These are phyloP conservation scores for Fusarium equiseti DNA, from an alignment of 2,329 filamentous ascomycete genomes.

Conservation along the genomic window DNA sequence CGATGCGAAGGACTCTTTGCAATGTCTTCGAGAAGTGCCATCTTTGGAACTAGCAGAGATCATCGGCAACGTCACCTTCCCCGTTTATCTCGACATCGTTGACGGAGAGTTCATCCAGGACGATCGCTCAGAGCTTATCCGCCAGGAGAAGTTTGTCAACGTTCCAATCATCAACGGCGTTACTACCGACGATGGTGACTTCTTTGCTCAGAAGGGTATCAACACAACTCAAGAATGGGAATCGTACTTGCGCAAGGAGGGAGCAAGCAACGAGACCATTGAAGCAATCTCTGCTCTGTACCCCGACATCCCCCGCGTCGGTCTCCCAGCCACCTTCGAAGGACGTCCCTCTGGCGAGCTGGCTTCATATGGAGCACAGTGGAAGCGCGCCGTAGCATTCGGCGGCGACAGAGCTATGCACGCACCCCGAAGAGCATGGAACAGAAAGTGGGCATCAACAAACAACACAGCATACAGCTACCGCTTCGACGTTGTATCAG, in stretches of 20 bases:
- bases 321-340: conserved; percentile 12
- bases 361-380: conserved; percentile 25
- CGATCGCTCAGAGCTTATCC: conserved; percentile 20
- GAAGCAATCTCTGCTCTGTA: conserved; percentile 20
- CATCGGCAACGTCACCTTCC: conserved; percentile 24
- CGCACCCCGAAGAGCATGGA: conserved; percentile 26
- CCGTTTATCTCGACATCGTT: conserved; percentile 27
- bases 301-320: conserved; percentile 22
- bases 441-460: conserved; percentile 4
- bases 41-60: conserved; percentile 21
- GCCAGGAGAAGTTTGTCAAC: conserved; percentile 19
- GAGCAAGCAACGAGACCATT: conserved; percentile 10
- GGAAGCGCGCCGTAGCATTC: conserved; percentile 30
- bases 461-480: conserved; percentile 29
- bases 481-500: conserved; percentile 30
- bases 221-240: conserved; percentile 33
- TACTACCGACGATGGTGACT: conserved; percentile 23
- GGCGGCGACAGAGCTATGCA: conserved; percentile 34
- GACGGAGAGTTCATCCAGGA: conserved; percentile 29
- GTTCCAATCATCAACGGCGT: conserved; percentile 21
- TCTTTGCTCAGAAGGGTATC: conserved; percentile 22
- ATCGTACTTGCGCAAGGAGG: conserved; percentile 13
- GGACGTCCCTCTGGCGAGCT: conserved; percentile 4
- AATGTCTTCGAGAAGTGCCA: conserved; percentile 30
- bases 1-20: not conserved